These are phyloP conservation scores for Blakeslea trispora DNA, from an alignment of 371 early-diverging fungal species.

Conservation along the genomic window DNA sequence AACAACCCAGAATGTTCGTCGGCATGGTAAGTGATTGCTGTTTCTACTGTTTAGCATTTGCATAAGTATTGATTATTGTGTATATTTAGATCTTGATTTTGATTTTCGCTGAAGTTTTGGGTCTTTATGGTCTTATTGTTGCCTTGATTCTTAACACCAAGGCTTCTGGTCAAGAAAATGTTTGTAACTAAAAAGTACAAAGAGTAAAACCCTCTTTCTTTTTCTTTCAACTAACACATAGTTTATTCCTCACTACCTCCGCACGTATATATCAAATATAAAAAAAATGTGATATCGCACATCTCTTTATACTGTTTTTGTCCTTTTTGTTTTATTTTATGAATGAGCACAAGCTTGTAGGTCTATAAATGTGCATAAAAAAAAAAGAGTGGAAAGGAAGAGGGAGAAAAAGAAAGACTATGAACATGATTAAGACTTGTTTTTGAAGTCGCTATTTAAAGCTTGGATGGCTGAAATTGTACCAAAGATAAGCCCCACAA, in stretches of 20 bases:
- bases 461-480: slow-evolving; percentile 58
- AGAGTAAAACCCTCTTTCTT: slow-evolving; percentile 3
- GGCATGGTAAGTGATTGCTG: slow-evolving; percentile 63
- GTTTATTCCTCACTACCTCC: not conserved
- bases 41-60: not conserved
- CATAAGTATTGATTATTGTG: slow-evolving; percentile 7
- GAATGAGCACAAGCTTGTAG: not conserved
- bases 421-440: not conserved
- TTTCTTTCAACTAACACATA: not conserved
- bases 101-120: slow-evolving; percentile 99
- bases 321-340: not conserved
- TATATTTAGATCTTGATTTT: slow-evolving; percentile 74
- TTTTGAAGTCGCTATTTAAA: slow-evolving; percentile 48
- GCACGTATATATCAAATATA: not conserved
- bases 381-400: not conserved
- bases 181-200: slow-evolving; percentile 29
- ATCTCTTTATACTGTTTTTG: not conserved
- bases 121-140: slow-evolving; percentile 92
- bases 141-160: slow-evolving; percentile 96
- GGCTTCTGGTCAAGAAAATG: slow-evolving; percentile 49
- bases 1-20: slow-evolving; percentile 94
- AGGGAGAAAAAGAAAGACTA: not conserved
- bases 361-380: not conserved
- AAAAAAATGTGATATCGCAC: not conserved
- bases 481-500: slow-evolving; percentile 64